These are phyloP conservation scores for Fonsecaea erecta DNA, from an alignment of 2,329 filamentous ascomycete species.

Conservation along the genomic window DNA sequence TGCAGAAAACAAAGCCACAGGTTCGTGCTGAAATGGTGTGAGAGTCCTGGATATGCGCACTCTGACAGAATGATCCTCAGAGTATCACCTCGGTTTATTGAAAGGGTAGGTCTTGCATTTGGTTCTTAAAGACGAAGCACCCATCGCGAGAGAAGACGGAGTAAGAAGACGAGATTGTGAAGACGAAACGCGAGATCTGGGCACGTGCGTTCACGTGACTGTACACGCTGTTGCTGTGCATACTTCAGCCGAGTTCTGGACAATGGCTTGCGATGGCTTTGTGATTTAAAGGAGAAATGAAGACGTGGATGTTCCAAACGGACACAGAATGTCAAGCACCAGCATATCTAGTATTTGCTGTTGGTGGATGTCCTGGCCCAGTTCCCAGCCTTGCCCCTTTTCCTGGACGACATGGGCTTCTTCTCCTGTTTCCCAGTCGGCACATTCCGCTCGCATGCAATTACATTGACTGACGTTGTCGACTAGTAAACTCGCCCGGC, in stretches of 20 bases:
- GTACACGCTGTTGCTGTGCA: not conserved
- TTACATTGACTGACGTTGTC: slow-evolving; percentile 14
- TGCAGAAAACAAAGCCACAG: slow-evolving; percentile 96
- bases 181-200: not conserved
- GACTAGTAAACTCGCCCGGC: slow-evolving; percentile 85
- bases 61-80: slow-evolving; percentile 57
- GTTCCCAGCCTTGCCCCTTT: not conserved
- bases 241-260: not conserved
- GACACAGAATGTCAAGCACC: not conserved
- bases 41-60: slow-evolving; percentile 25
- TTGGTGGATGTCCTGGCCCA: not conserved
- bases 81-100: slow-evolving; percentile 96
- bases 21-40: slow-evolving; percentile 60
- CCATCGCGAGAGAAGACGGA: not conserved
- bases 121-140: not conserved
- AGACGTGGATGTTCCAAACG: not conserved
- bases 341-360: not conserved
- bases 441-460: not conserved
- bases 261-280: not conserved
- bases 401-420: too few species aligned
- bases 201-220: not conserved
- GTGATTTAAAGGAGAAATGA: not conserved
- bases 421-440: too few species aligned
- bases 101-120: slow-evolving; percentile 72
- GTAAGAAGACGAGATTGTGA: too few species aligned